Evolutionary conservation across 805 yeast genomes (phyloP), one percentile per base, ranked within the genome.

Genomic region (Cyberlindnera mycetangii): DNA sequence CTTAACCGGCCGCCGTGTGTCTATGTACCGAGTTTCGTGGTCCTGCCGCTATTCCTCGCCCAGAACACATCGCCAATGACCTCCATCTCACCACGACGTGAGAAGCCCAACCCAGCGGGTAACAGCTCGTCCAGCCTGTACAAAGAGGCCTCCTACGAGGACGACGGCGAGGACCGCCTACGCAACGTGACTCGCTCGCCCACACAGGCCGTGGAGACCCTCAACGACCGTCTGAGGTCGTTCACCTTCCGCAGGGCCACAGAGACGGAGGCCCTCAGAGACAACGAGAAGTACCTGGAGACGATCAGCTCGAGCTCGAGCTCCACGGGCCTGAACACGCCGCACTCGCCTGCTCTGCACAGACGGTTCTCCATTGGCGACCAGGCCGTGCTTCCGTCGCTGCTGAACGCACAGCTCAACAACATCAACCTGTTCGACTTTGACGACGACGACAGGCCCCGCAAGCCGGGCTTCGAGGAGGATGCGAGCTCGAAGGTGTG

Each of bases 371-470:
- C 61, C 1, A 52, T 59, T 18, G 56, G 56, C 4, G 49, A 54
- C 9, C 52, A 54, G 9, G 52, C 59, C 0, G 49, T 59, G 12
- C 50, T 59, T 3, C 62, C 60, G 1, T 45, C 62, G 1, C 41
- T 59, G 7, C 45, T 59, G 7, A 57, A 57, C 40, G 64, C 64
- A 4, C 55, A 58, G 34, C 44, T 59, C 27, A 57, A 59, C 44
- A 54, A 54, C 37, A 25, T 58, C 17, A 51, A 58, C 31, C 24
- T 59, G 12, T 59, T 59, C 32, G 55, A 55, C 44, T 42, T 48
- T 12, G 49, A 47, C 18, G 44, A 49, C 4, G 50, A 45, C 7
- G 32, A 34, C 15, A 39, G 16, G 16, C 12, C 27, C n/a, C 30
- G 27, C 17, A 34, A 33, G 32, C 35, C 42, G 7, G 49, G 43